phyloP scores from a whole-genome alignment of 1,284 basidiomycete genomes.

The Malassezia obtusa region DNA sequence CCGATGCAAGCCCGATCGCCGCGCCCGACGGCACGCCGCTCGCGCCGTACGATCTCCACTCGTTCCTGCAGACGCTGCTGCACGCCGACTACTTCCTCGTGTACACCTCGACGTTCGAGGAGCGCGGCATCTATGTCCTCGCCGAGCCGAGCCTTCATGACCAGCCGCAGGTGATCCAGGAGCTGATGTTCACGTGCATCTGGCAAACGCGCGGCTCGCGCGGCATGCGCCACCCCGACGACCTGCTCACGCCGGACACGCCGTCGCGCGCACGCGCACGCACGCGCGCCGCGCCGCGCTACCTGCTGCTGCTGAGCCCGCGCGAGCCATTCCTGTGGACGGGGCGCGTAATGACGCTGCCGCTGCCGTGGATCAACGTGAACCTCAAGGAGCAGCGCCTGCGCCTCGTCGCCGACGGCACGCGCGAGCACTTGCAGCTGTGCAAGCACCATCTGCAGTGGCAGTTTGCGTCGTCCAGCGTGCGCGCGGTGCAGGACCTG shows the following conservation, averaged over 20 bases:
- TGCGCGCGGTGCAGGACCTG: not conserved
- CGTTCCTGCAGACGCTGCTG: slow-evolving; percentile 70
- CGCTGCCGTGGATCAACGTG: slow-evolving; percentile 36
- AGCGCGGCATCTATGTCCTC: slow-evolving; percentile 85
- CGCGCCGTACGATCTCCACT: slow-evolving; percentile 56
- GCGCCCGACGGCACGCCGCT: not conserved
- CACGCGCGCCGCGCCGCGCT: slow-evolving; percentile 50
- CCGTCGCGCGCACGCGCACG: not conserved
- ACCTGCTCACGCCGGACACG: not conserved
- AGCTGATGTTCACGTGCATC: slow-evolving; percentile 72
- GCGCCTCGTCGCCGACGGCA: slow-evolving; percentile 56
- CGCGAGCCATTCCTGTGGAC: slow-evolving; percentile 85
- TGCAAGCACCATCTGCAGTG: slow-evolving; percentile 67
- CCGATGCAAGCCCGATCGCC: not conserved
- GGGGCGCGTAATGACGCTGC: slow-evolving; percentile 62
- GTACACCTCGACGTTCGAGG: slow-evolving; percentile 78
- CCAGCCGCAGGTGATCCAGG: slow-evolving; percentile 68
- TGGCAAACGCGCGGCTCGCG: not conserved
- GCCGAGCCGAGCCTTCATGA: slow-evolving; percentile 74
- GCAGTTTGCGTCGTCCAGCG: slow-evolving; percentile 21
- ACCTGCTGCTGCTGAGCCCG: slow-evolving; percentile 79
- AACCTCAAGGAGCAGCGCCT: slow-evolving; percentile 41
- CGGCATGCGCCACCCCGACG: not conserved
- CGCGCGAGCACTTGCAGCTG: slow-evolving; percentile 62
- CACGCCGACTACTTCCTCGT: slow-evolving; percentile 88